phyloP scores from a whole-genome alignment of 2,329 filamentous ascomycete genomes.

The Myriangium duriaei region DNA sequence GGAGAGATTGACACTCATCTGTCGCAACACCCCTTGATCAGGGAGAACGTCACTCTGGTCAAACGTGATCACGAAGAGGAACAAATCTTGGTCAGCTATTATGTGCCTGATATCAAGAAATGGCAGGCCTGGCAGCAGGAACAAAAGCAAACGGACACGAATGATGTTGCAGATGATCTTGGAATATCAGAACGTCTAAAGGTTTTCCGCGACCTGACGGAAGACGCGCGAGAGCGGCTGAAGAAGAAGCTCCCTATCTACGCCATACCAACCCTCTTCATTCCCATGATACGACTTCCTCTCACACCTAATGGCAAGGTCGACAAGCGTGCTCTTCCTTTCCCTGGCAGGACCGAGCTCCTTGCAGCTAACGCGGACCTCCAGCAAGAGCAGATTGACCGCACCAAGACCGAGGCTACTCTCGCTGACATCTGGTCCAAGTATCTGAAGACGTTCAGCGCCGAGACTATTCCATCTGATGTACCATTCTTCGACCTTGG shows the following conservation, averaged over 20 bases:
- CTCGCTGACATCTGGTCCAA: slow-evolving; percentile 63
- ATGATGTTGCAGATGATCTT: slow-evolving; percentile 17
- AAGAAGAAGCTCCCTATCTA: slow-evolving; percentile 61
- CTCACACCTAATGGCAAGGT: slow-evolving; percentile 81
- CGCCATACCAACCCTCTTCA: slow-evolving; percentile 62
- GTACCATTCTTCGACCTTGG: slow-evolving; percentile 67
- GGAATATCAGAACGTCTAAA: slow-evolving; percentile 32
- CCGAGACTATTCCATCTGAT: slow-evolving; percentile 52
- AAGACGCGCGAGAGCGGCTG: slow-evolving; percentile 53
- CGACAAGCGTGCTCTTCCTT: slow-evolving; percentile 66
- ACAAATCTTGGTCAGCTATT: slow-evolving; percentile 74
- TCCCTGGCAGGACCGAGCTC: slow-evolving; percentile 61
- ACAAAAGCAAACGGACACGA: slow-evolving; percentile 12
- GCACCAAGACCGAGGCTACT: slow-evolving; percentile 47
- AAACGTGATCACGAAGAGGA: slow-evolving; percentile 77
- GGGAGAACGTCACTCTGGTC: slow-evolving; percentile 77
- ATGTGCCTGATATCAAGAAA: slow-evolving; percentile 67
- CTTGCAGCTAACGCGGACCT: slow-evolving; percentile 36
- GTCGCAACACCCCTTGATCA: slow-evolving; percentile 58
- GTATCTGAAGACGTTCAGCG: slow-evolving; percentile 54
- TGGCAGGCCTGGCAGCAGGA: slow-evolving; percentile 58
- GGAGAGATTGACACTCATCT: slow-evolving; percentile 84
- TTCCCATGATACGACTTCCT: slow-evolving; percentile 59
- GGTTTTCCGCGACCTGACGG: slow-evolving; percentile 48
- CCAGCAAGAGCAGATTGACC: slow-evolving; percentile 34